phyloP scores from a whole-genome alignment of 2,329 filamentous ascomycete species.

The Aspergillus versicolor region DNA sequence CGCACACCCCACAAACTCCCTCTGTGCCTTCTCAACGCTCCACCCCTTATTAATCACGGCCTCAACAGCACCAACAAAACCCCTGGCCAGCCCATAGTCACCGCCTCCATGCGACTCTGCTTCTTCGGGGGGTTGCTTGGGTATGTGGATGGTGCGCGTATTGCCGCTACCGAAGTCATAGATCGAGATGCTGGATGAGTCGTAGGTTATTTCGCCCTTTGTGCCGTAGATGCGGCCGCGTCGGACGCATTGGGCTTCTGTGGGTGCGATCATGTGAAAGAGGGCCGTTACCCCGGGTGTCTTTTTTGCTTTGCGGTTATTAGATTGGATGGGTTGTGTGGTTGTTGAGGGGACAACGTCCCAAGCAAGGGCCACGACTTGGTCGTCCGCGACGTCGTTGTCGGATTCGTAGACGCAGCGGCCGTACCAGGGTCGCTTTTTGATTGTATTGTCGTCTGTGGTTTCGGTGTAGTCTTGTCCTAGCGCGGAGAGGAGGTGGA shows the following conservation, averaged over 20 bases:
- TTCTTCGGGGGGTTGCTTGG: constrained; percentile 58
- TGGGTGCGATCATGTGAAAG: constrained; percentile 93
- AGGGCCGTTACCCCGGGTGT: constrained; percentile 73
- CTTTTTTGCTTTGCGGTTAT: constrained; percentile 10
- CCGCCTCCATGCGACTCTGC: constrained; percentile 69
- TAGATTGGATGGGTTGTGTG: neutral
- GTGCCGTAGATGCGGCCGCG: constrained; percentile 85
- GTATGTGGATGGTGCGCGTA: constrained; percentile 56
- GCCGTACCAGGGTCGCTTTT: constrained; percentile 69
- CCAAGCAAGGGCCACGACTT: constrained; percentile 85
- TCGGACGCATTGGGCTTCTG: constrained; percentile 80
- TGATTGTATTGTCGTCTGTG: constrained; percentile 52
- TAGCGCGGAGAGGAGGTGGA: constrained; percentile 50
- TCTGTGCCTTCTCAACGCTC: constrained; percentile 70
- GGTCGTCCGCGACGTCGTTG: constrained; percentile 92
- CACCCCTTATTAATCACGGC: constrained; percentile 71
- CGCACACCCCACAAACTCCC: constrained; percentile 73
- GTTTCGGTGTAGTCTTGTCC: constrained; percentile 57
- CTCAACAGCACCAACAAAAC: constrained; percentile 81
- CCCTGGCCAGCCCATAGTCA: constrained; percentile 73
- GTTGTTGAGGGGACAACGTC: constrained; percentile 28
- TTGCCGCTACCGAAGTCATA: constrained; percentile 66
- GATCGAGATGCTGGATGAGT: constrained; percentile 73
- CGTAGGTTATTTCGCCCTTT: constrained; percentile 80
- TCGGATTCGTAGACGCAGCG: constrained; percentile 93